Percentiles rank a stretch among this genome's conserved stretches.
Evolutionary conservation across 202 grass and related monocot species (phyloP).

Genomic region (Zizania palustris): DNA sequence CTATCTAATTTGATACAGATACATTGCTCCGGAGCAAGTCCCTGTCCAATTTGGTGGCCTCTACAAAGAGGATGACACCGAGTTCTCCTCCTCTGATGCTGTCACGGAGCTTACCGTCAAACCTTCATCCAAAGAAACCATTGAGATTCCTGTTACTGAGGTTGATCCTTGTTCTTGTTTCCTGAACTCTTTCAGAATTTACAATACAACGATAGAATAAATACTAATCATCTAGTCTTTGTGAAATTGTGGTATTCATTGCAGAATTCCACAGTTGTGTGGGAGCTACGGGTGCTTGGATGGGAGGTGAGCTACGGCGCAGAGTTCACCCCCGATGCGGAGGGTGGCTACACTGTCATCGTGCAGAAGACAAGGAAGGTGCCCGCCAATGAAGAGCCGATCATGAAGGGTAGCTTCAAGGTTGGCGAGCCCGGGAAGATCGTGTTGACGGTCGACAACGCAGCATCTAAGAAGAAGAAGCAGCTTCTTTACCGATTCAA

Average conservation of each 20-base stretch:
- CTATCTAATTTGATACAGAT: constrained; percentile 43
- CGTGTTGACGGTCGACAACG: constrained; percentile 70
- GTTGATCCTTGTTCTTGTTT: constrained; percentile 36
- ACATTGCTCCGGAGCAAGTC: constrained; percentile 76
- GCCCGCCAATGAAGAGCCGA: constrained; percentile 62
- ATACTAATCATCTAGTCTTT: not conserved
- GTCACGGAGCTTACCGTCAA: constrained; percentile 75
- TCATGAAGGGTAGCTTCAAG: constrained; percentile 84
- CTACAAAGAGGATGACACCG: constrained; percentile 75
- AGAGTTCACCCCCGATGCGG: constrained; percentile 68
- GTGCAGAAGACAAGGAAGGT: constrained; percentile 92
- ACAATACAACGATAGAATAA: not conserved
- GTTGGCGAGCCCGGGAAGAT: constrained; percentile 72
- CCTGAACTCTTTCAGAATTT: not conserved
- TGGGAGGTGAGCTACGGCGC: constrained; percentile 81
- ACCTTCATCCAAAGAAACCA: constrained; percentile 71
- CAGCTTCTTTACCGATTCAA: constrained; percentile 82
- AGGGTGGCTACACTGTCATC: constrained; percentile 80
- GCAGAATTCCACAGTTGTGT: constrained; percentile 67
- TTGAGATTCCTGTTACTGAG: constrained; percentile 75
- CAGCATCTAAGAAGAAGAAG: constrained; percentile 89
- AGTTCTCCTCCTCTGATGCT: constrained; percentile 74
- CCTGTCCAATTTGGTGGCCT: constrained; percentile 88
- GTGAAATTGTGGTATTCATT: not conserved
- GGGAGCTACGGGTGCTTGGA: constrained; percentile 85